A percentile compares a stretch with the other conserved stretches of the same genome.
Conservation (phyloP, 768 basidiomycete species). For the Lenzites betulinus region DNA sequence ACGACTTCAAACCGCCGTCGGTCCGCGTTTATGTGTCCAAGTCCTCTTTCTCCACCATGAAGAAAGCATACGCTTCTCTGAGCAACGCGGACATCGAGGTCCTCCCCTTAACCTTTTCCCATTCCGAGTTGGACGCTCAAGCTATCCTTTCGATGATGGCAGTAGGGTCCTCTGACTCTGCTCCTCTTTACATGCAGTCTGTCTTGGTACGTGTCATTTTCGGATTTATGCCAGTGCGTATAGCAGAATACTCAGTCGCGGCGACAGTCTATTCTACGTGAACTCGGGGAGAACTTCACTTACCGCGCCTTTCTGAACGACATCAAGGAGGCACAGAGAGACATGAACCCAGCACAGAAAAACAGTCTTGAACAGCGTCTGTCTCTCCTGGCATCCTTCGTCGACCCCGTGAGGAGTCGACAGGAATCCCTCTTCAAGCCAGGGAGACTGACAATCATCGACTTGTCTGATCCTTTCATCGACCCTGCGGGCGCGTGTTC, state of each 20-base stretch:
- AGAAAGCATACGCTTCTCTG: constrained; percentile 45
- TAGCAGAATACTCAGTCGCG: constrained; percentile 24
- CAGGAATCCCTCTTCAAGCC: constrained; percentile 46
- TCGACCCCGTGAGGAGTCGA: constrained; percentile 37
- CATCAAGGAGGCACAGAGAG: constrained; percentile 47
- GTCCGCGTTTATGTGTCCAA: constrained; percentile 59
- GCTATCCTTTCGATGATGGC: constrained; percentile 80
- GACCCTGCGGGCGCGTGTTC: constrained; percentile 68
- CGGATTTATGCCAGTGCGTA: constrained; percentile 41
- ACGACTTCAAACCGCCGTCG: constrained; percentile 33
- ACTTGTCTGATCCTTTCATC: constrained; percentile 73
- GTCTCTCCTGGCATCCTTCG: constrained; percentile 58
- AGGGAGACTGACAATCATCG: constrained; percentile 67
- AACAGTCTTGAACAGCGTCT: constrained; percentile 64
- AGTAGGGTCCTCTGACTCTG: constrained; percentile 56
- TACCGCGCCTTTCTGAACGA: constrained; percentile 50
- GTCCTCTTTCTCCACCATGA: constrained; percentile 63
- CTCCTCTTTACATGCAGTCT: constrained; percentile 71
- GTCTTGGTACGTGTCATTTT: constrained; percentile 45
- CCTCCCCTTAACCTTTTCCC: constrained; percentile 54
- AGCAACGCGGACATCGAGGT: constrained; percentile 48
- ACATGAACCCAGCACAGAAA: constrained; percentile 59
- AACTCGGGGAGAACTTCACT: constrained; percentile 60
- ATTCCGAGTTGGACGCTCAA: constrained; percentile 65
- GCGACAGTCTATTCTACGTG: constrained; percentile 59